A percentile compares a stretch with the other conserved stretches of the same genome.
phyloP scores from a whole-genome alignment of 2,329 filamentous ascomycete species.

The Thielaviopsis euricoi region DNA sequence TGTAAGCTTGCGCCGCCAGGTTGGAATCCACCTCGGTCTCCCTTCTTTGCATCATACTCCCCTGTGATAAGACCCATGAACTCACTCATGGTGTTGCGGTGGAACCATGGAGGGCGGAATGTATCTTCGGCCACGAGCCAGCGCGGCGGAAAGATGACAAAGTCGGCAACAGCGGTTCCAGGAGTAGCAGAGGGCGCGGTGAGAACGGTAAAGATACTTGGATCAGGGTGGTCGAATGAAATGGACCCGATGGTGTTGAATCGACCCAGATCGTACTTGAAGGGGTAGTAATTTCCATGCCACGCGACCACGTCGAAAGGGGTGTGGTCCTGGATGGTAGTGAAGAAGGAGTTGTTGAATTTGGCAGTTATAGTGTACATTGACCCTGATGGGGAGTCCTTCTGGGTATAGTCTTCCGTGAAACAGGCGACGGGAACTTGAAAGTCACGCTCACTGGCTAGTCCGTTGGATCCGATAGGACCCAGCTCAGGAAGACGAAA shows the following conservation, averaged over 20 bases:
- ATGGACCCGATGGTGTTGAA: slow-evolving; percentile 62
- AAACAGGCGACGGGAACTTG: slow-evolving; percentile 50
- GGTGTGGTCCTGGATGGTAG: slow-evolving; percentile 48
- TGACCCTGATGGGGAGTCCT: slow-evolving; percentile 16
- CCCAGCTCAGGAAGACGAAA: slow-evolving; percentile 51
- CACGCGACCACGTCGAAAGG: slow-evolving; percentile 68
- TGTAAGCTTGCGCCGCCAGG: slow-evolving; percentile 46
- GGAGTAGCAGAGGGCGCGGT: slow-evolving; percentile 43
- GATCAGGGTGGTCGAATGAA: slow-evolving; percentile 63
- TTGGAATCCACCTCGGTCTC: slow-evolving; percentile 33
- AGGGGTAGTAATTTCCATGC: slow-evolving; percentile 68
- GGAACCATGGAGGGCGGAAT: slow-evolving; percentile 58
- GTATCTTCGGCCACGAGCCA: slow-evolving; percentile 56
- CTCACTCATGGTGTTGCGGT: slow-evolving; percentile 51
- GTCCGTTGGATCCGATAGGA: slow-evolving; percentile 50
- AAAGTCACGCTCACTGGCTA: slow-evolving; percentile 57
- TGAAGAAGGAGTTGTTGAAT: slow-evolving; percentile 51
- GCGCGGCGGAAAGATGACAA: slow-evolving; percentile 55
- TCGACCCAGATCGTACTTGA: slow-evolving; percentile 65
- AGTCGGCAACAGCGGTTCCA: slow-evolving; percentile 51
- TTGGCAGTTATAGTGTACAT: slow-evolving; percentile 41
- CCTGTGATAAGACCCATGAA: slow-evolving; percentile 45
- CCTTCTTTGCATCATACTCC: slow-evolving; percentile 46
- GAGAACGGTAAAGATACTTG: slow-evolving; percentile 59
- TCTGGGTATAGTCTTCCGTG: slow-evolving; percentile 34